These are phyloP conservation scores for Gnaphalium uliginosum DNA, from an alignment of 129 eudicot genomes.

Conservation along the genomic window DNA sequence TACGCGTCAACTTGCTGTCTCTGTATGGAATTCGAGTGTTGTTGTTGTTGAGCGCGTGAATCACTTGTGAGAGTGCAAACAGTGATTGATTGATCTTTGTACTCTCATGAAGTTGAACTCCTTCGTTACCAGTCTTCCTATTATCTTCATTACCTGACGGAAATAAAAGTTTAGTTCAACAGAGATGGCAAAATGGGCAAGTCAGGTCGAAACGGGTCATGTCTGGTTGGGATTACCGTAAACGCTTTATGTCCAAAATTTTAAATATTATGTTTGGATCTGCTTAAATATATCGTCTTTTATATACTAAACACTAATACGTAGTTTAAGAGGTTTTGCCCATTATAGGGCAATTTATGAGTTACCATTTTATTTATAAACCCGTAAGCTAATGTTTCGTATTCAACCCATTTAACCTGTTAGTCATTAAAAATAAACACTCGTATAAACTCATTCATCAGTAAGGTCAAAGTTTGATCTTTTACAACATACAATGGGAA, in stretches of 20 bases:
- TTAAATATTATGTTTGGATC: not conserved
- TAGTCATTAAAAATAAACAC: not conserved
- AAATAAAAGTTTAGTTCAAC: not conserved
- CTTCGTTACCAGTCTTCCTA: conserved; percentile 72
- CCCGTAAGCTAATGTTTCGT: not conserved
- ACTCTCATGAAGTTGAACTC: conserved; percentile 88
- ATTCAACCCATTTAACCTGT: not conserved
- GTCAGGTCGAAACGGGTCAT: not conserved
- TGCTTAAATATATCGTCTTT: too few species aligned
- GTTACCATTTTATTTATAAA: too few species aligned
- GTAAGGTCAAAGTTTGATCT: not conserved
- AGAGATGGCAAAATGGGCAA: not conserved
- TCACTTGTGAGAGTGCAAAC: conserved; percentile 84
- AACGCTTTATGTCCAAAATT: not conserved
- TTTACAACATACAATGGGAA: not conserved
- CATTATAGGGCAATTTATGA: too few species aligned
- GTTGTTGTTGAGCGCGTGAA: conserved; percentile 79
- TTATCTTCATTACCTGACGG: conserved; percentile 90
- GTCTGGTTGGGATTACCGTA: not conserved
- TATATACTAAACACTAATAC: too few species aligned
- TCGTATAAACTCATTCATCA: not conserved
- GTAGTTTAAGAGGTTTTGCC: not conserved
- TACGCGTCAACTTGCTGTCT: conserved; percentile 89
- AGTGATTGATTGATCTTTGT: conserved; percentile 89
- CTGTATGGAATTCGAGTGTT: conserved; percentile 78